phyloP scores from a whole-genome alignment of 768 basidiomycete genomes.

The Mycena vitilis region DNA sequence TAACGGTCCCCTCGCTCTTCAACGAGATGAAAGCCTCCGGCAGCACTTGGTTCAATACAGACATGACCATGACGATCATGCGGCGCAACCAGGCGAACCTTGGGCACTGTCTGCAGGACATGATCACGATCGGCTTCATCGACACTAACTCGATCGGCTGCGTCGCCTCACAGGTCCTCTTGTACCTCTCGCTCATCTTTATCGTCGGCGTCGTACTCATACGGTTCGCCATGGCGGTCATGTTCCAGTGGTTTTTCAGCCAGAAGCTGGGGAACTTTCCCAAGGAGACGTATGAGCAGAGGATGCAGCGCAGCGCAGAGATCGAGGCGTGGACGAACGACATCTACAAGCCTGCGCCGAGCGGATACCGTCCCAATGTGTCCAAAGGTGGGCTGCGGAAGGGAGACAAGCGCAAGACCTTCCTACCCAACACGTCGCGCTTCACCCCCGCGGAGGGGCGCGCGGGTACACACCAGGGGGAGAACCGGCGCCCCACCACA shows the following conservation, averaged over 20 bases:
- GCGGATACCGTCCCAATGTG: conserved; percentile 90
- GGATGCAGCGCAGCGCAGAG: conserved; percentile 88
- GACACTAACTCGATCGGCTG: conserved; percentile 82
- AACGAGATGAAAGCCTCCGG: conserved; percentile 76
- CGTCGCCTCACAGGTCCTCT: conserved; percentile 70
- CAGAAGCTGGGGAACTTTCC: conserved; percentile 95
- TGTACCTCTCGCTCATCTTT: conserved; percentile 56
- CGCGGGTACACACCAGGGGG: conserved; percentile 47
- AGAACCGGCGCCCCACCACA: conserved; percentile 65
- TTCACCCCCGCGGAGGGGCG: conserved; percentile 79
- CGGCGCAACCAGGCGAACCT: conserved; percentile 68
- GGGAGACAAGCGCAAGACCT: conserved; percentile 62
- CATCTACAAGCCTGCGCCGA: conserved; percentile 94
- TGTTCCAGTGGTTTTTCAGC: conserved; percentile 99
- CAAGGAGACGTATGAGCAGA: conserved; percentile 90
- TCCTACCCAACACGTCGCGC: conserved; percentile 76
- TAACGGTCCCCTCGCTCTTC: conserved; percentile 87
- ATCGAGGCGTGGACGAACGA: conserved; percentile 98
- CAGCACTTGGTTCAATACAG: conserved; percentile 82
- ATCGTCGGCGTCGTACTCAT: conserved; percentile 78
- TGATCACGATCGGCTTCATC: conserved; percentile 78
- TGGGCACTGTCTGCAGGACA: conserved; percentile 69
- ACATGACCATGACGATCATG: conserved; percentile 87
- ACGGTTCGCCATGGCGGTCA: conserved; percentile 95
- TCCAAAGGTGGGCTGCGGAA: conserved; percentile 72